Base-by-base conservation (phyloP, 805 yeast species). In the Ogataea methanolica region DNA sequence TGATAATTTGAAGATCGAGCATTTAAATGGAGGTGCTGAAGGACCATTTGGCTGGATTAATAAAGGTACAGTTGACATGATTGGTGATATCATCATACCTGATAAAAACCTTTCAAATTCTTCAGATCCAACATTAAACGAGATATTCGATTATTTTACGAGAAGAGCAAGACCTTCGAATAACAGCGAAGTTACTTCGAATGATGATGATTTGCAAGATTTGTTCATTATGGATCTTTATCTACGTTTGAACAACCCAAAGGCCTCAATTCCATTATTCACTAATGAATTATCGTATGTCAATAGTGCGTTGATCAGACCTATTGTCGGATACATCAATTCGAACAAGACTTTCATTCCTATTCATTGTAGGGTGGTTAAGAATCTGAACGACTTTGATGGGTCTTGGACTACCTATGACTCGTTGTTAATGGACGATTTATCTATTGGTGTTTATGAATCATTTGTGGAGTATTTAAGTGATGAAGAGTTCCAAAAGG, bases 21-120 rank as follows among this genome's bases (percentile, higher is more conserved):
- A 94, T 66, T 68, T 94, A 48, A 94, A 94, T 61, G 79, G 88
- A 1, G 98, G 97, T 0, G 76, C 88, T 48, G 82, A 83, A 46
- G 99, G 99, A 0, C 96, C 98, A 12, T 89, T 94, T 66, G 97
- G 98, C 6, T 94, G 99, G 99, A 92, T 94, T 47, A 82, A 88
- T 6, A 76, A 79, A 51, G 99, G 99, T 14, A 82, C 82, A 44
- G 98, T 92, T 23, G 44, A 42, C 26, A 42, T 42, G 44, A 42
- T 88, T 53, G 97, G 97, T 7, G 97, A 94, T 61, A 80, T 92
- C 16, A 79, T 83, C 75, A 82, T 90, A 2, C 95, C 96, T 0
- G 78, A 79, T 41, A 56, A 58, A 36, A 58, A 63, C 39, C 31
- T 26, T 26, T 26, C 31, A 9, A 26, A 26, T 26, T 26, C 31